Evolutionary conservation across 192 early-diverging fungal genomes (phyloP).

Genomic region (Gonapodya sp.): DNA sequence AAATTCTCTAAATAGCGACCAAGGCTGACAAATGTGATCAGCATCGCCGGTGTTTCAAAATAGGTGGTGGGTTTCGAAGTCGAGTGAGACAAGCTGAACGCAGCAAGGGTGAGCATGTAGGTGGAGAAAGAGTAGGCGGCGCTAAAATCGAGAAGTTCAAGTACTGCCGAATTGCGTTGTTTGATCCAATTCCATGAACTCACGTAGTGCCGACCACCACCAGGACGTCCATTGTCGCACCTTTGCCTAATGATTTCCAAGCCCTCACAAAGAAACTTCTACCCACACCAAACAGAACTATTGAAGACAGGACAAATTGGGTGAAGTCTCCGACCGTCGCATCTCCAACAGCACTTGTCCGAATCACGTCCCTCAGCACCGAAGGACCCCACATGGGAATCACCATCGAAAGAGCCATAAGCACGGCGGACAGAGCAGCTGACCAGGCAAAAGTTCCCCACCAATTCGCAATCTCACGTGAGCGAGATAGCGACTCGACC

Average conservation of each 20-base stretch:
- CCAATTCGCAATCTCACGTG: slow-evolving; percentile 80
- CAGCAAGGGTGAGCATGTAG: not conserved
- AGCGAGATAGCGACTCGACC: slow-evolving; percentile 76
- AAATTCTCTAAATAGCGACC: slow-evolving; percentile 73
- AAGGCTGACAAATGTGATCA: slow-evolving; percentile 87
- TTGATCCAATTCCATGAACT: slow-evolving; percentile 34
- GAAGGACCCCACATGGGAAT: slow-evolving; percentile 28
- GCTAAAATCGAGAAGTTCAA: not conserved
- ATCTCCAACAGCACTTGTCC: slow-evolving; percentile 25
- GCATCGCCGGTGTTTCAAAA: slow-evolving; percentile 86
- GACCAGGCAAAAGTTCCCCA: slow-evolving; percentile 50
- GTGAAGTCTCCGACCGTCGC: slow-evolving; percentile 55
- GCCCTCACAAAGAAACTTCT: slow-evolving; percentile 66
- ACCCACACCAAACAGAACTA: slow-evolving; percentile 87
- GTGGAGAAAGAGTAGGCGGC: not conserved
- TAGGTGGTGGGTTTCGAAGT: slow-evolving; percentile 30
- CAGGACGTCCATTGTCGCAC: slow-evolving; percentile 94
- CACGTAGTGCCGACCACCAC: slow-evolving; percentile 76
- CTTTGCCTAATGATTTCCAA: slow-evolving; percentile 68
- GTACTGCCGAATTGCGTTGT: no score
- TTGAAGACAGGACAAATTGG: slow-evolving; percentile 69
- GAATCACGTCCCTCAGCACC: slow-evolving; percentile 36
- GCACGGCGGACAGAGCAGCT: slow-evolving; percentile 67
- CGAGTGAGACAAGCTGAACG: not conserved
- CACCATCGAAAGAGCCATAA: slow-evolving; percentile 68